Evolutionary conservation across 2,329 filamentous ascomycete genomes (phyloP), one percentile per base, ranked within the genome.

Genomic region (Alternaria sp.): DNA sequence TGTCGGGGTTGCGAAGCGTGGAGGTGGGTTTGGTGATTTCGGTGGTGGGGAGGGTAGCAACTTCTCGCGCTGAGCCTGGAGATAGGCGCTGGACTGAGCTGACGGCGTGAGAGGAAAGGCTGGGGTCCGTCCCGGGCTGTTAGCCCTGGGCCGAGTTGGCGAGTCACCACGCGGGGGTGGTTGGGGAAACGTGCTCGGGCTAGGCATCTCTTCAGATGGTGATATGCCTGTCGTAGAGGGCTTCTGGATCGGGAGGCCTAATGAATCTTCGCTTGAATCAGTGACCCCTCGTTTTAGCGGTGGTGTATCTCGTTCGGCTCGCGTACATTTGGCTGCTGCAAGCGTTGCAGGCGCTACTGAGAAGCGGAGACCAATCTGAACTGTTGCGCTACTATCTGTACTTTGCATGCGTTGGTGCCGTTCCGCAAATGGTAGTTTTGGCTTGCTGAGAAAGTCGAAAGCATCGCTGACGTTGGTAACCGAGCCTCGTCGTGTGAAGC

Each of bases 281-380:
- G 67, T 73, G 9, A 67, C 55, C 27, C 70, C 72, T 34, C 71
- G 70, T 27, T 65, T 63, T 10, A 77, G 62, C 11, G 60, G 61
- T 30, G 71, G 65, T 11, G 65, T 53, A 16, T 60, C 53, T n/a
- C 71, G 67, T 44, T 70, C 73, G 30, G 45, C 20, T 46, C 45
- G 55, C 0, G 67, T 74, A 59, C 59, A 76, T 40, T 75, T 75
- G 32, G 67, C 71, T 53, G 75, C 74, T 50, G 72, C 73, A 57
- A 79, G 75, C 18, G 75, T 74, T 4, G 77, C 77, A 14, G 78
- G 78, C 12, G 76, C 78, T 6, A 80, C 63, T n/a, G 89, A 92
- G 57, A 92, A 82, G 11, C 90, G 85, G 16, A 92, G 81, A 2
- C 89, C 90, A 53, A 92, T 92, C 71, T 91, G 89, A 11, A 92